Evolutionary conservation across 2,329 filamentous ascomycete genomes (phyloP).

Genomic region (Fusarium miscanthi): DNA sequence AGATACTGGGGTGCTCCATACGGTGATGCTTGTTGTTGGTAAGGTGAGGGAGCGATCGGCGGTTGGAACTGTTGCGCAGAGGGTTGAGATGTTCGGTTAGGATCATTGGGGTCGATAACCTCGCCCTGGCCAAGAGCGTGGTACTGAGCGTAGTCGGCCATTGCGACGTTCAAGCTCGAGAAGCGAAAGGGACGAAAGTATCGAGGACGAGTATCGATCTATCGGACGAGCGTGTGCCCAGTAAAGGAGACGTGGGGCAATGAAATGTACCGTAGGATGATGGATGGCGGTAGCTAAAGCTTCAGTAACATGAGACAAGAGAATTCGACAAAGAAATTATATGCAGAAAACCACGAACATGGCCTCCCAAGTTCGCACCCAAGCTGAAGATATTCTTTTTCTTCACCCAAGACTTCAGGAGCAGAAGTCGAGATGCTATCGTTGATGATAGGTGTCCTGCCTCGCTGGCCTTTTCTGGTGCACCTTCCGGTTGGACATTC

Average conservation of each 20-base stretch:
- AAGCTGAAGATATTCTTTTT: conserved; percentile 17
- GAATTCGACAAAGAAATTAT: conserved; percentile 40
- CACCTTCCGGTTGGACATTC: conserved; percentile 36
- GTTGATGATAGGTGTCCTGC: conserved; percentile 40
- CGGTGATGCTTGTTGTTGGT: conserved; percentile 57
- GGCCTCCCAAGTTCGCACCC: conserved; percentile 35
- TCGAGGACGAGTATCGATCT: conserved; percentile 36
- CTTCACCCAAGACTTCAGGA: conserved; percentile 22
- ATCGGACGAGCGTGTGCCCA: conserved; percentile 45
- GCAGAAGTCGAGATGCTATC: conserved; percentile 31
- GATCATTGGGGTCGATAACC: conserved; percentile 65
- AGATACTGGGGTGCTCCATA: conserved; percentile 57
- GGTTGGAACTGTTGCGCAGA: conserved; percentile 67
- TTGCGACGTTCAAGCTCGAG: conserved; percentile 46
- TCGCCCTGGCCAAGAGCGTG: conserved; percentile 68
- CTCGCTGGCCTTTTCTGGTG: conserved; percentile 48
- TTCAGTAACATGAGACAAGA: conserved; percentile 29
- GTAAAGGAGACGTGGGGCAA: conserved; percentile 47
- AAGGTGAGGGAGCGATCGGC: conserved; percentile 64
- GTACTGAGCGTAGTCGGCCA: conserved; percentile 68
- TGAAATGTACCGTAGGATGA: conserved; percentile 6
- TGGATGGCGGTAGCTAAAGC: conserved; percentile 26
- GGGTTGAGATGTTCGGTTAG: conserved; percentile 62
- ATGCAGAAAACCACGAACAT: conserved; percentile 37
- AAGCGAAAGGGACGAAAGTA: conserved; percentile 29